Conservation (phyloP, 352 stramenopile species). For the Globisporangium apiculatum region DNA sequence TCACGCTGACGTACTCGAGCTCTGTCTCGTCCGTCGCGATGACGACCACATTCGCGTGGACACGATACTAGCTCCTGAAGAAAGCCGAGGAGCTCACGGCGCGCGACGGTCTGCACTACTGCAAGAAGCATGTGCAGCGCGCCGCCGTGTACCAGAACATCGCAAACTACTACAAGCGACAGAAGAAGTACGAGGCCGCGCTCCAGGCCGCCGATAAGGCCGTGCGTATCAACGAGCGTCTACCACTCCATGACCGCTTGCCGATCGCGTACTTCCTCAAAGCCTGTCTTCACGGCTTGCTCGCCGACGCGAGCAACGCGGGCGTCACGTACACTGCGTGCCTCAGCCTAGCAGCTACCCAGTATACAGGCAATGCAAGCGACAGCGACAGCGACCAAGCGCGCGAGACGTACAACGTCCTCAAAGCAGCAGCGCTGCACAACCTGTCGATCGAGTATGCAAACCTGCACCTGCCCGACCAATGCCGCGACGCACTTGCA, state of each 20-base stretch:
- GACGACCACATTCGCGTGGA: no score
- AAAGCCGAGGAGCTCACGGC: conserved; percentile 58
- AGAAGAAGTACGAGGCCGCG: conserved; percentile 64
- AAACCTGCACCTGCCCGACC: conserved; percentile 50
- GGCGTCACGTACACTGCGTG: conserved; percentile 62
- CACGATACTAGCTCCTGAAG: conserved; percentile 35
- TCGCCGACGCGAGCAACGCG: conserved; percentile 51
- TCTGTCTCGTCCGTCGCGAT: no score
- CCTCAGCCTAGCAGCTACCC: conserved; percentile 27
- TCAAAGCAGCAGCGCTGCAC: conserved; percentile 54
- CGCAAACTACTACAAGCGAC: conserved; percentile 70
- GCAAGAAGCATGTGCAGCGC: conserved; percentile 51
- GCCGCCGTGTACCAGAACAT: conserved; percentile 56
- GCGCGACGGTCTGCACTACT: conserved; percentile 53
- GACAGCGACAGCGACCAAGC: conserved; percentile 8
- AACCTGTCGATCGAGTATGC: conserved; percentile 72
- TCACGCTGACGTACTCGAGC: no score
- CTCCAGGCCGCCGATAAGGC: conserved; percentile 54
- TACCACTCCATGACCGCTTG: conserved; percentile 38
- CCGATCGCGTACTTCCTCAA: conserved; percentile 57
- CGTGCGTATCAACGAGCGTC: conserved; percentile 52
- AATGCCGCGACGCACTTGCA: conserved; percentile 46
- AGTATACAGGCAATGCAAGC: conserved; percentile 12
- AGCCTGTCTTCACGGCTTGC: conserved; percentile 47
- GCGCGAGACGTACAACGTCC: conserved; percentile 35